Conservation (phyloP, 371 early-diverging fungal genomes). For the Coemansia sp. region DNA sequence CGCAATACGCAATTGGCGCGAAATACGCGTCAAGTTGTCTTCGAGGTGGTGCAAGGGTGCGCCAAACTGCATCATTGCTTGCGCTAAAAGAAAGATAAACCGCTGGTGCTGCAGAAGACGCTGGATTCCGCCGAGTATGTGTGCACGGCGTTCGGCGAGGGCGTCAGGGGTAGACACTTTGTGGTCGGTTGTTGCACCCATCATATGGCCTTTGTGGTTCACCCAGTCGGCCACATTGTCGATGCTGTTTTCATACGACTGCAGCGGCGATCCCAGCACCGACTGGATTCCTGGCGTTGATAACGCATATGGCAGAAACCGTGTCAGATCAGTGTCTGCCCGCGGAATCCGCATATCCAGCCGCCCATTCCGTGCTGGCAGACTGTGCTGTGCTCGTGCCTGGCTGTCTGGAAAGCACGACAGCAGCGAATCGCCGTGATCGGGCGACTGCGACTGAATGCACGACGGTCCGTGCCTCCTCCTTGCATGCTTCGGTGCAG, state of each 20-base stretch:
- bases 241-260: constrained; percentile 10
- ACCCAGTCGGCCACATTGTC: constrained; percentile 18
- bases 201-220: not conserved
- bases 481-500: not conserved
- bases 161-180: not conserved
- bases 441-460: not conserved
- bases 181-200: not conserved
- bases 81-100: constrained; percentile 64
- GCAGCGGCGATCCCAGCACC: constrained; percentile 7
- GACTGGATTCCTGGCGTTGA: constrained; percentile 23
- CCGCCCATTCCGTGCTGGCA: not conserved
- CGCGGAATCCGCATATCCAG: constrained; percentile 5
- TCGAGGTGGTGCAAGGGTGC: constrained; percentile 72
- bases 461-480: not conserved
- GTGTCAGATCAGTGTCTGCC: constrained; percentile 14
- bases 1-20: constrained; percentile 59
- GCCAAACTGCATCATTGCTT: constrained; percentile 57
- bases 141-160: constrained; percentile 5
- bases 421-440: not conserved
- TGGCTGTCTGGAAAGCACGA: not conserved
- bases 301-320: constrained; percentile 25
- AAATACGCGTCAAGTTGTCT: constrained; percentile 20
- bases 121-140: constrained; percentile 32
- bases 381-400: not conserved
- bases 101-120: constrained; percentile 61